Percentiles rank a stretch among this genome's conserved stretches.
These are phyloP conservation scores for Eleusine indica DNA, from an alignment of 176 grass and related monocot genomes.

Conservation along the genomic window DNA sequence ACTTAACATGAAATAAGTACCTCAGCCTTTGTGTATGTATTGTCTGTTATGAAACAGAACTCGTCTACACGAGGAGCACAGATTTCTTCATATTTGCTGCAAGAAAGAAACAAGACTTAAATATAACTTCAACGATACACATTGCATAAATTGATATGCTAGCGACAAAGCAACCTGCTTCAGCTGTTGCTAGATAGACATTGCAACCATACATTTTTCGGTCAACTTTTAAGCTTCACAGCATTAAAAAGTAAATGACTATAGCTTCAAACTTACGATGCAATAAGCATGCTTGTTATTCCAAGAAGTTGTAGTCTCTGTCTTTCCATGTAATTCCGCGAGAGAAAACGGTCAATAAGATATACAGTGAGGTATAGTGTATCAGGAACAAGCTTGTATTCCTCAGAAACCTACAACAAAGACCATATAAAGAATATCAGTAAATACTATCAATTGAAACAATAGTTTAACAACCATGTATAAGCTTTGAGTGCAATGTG, in stretches of 20 bases:
- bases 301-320: constrained; percentile 72
- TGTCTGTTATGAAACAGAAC: constrained; percentile 85
- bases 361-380: constrained; percentile 79
- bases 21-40: constrained; percentile 70
- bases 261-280: constrained; percentile 58
- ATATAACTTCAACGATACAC: neutral
- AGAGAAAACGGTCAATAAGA: constrained; percentile 72
- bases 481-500: neutral
- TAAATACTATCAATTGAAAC: neutral
- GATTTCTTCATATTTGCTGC: constrained; percentile 88
- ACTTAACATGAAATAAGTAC: constrained; percentile 39
- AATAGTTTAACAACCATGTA: neutral
- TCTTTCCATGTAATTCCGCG: constrained; percentile 65
- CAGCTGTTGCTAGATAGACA: neutral
- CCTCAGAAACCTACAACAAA: constrained; percentile 67
- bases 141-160: neutral
- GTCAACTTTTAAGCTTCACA: neutral
- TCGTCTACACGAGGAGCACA: constrained; percentile 74
- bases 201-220: neutral
- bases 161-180: neutral
- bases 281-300: constrained; percentile 79
- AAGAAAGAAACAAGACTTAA: neutral
- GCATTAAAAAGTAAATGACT: neutral
- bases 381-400: constrained; percentile 81
- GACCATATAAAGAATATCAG: neutral